Evolutionary conservation across 768 basidiomycete genomes (phyloP).

Genomic region (Mycena polygramma): DNA sequence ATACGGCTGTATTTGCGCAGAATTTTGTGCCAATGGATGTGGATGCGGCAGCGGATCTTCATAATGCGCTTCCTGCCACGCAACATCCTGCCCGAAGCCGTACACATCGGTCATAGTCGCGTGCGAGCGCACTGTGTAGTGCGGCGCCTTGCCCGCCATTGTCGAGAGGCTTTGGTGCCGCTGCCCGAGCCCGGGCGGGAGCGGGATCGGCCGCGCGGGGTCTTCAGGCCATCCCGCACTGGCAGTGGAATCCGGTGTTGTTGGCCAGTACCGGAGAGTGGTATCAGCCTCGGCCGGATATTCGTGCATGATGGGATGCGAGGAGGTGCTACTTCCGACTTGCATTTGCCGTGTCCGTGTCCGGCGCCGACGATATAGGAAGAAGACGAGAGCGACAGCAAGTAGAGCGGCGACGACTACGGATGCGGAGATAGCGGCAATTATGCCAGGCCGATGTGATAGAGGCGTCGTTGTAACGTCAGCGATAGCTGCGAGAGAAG

Average conservation of each 20-base stretch:
- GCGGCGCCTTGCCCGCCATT: constrained; percentile 4
- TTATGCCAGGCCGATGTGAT: constrained; percentile 7
- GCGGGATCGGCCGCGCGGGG: not conserved
- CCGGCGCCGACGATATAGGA: constrained; percentile 11
- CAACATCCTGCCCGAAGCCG: constrained; percentile 29
- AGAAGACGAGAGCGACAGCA: not conserved
- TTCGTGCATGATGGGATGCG: not conserved
- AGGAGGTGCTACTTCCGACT: not conserved
- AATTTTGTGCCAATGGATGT: not conserved
- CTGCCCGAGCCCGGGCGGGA: not conserved
- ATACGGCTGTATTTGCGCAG: no score
- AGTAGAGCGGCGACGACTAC: not conserved
- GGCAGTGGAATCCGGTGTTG: not conserved
- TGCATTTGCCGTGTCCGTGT: constrained; percentile 1
- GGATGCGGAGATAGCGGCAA: constrained; percentile 18
- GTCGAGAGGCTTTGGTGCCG: not conserved
- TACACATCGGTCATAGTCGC: constrained; percentile 13
- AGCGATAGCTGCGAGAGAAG: not conserved
- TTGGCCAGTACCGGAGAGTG: not conserved
- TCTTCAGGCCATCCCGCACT: not conserved
- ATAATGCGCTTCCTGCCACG: constrained; percentile 35
- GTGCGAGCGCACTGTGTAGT: constrained; percentile 25
- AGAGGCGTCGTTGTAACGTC: not conserved
- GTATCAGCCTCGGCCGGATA: not conserved
- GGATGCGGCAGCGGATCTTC: constrained; percentile 18